These are phyloP conservation scores for Emergomyces pasteurianus DNA, from an alignment of 2,329 filamentous ascomycete genomes.

Conservation along the genomic window DNA sequence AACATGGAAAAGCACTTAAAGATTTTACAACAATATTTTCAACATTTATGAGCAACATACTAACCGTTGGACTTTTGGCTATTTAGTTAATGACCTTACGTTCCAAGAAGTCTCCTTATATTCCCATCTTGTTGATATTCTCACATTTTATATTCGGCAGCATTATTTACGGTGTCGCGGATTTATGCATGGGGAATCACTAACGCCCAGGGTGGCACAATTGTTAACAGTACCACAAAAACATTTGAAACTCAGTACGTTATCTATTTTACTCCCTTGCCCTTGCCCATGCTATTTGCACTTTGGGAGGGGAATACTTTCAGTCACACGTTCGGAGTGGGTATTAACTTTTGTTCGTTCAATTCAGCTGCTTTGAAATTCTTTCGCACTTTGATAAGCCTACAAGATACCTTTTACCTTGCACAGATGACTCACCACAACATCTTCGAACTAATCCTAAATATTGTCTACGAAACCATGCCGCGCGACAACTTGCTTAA, in stretches of 20 bases:
- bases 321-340: background rate
- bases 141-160: slow-evolving; percentile 87
- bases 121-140: slow-evolving; percentile 79
- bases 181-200: slow-evolving; percentile 69
- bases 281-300: background rate
- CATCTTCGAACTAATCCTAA: slow-evolving; percentile 71
- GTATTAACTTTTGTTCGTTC: background rate
- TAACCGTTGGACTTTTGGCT: background rate
- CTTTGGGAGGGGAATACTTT: background rate
- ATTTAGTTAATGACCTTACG: slow-evolving; percentile 54
- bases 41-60: background rate
- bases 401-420: slow-evolving; percentile 87
- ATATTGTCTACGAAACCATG: slow-evolving; percentile 74
- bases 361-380: slow-evolving; percentile 72
- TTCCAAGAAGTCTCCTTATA: slow-evolving; percentile 84
- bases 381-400: slow-evolving; percentile 71
- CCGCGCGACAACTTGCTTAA: slow-evolving; percentile 87
- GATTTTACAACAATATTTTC: background rate
- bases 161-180: slow-evolving; percentile 78
- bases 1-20: background rate
- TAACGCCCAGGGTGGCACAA: slow-evolving; percentile 69
- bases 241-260: slow-evolving; percentile 75
- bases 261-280: background rate
- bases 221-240: slow-evolving; percentile 77
- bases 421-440: slow-evolving; percentile 71